Evolutionary conservation across 2,329 filamentous ascomycete genomes (phyloP).

Genomic region (Triangularia setosa): DNA sequence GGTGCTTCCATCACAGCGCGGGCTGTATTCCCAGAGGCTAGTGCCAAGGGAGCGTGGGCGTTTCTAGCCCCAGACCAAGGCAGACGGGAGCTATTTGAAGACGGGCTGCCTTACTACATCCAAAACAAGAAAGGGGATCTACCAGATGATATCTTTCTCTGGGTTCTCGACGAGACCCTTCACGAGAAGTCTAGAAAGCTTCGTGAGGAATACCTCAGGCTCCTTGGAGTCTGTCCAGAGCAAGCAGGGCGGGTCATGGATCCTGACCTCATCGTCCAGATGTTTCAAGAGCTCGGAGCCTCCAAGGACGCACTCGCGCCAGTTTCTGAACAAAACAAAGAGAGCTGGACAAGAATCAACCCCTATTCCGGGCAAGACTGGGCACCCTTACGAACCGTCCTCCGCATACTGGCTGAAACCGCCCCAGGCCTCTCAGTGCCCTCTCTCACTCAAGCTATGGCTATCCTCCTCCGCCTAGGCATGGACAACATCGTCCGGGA

Average conservation of each 20-base stretch:
- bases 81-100: constrained; percentile 57
- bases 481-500: constrained; percentile 49
- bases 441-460: constrained; percentile 38
- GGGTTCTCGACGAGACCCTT: constrained; percentile 60
- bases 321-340: constrained; percentile 25
- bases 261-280: constrained; percentile 40
- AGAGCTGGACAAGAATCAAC: constrained; percentile 23
- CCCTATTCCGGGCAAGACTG: constrained; percentile 38
- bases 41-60: constrained; percentile 41
- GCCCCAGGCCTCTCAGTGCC: constrained; percentile 34
- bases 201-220: constrained; percentile 56
- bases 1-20: constrained; percentile 21
- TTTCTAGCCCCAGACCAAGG: constrained; percentile 46
- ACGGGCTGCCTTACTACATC: constrained; percentile 57
- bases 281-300: constrained; percentile 60
- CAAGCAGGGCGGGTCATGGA: constrained; percentile 45
- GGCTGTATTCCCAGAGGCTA: constrained; percentile 37
- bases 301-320: constrained; percentile 36
- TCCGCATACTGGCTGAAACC: constrained; percentile 40
- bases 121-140: constrained; percentile 42
- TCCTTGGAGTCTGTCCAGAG: constrained; percentile 45
- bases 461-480: constrained; percentile 51
- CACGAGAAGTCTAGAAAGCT: constrained; percentile 53
- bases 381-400: constrained; percentile 41
- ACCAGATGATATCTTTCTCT: constrained; percentile 62